Evolutionary conservation across 805 yeast species (phyloP), one percentile per base, ranked within the genome.

Genomic region (Candida hungchunana): DNA sequence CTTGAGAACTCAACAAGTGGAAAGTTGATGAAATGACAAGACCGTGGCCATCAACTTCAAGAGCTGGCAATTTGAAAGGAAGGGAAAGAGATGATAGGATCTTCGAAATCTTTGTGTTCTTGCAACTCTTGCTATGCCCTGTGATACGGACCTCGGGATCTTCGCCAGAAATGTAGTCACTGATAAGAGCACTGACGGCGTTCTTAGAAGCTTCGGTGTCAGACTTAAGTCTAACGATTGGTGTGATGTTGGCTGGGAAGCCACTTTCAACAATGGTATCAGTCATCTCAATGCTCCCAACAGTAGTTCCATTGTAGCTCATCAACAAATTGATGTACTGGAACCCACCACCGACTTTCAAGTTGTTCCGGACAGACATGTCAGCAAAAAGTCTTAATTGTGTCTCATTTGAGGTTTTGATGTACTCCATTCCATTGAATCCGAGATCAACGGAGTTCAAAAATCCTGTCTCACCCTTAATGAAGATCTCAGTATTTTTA

Each of bases 1-100:
- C 63, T 30, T 75, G 77, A 1, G 79, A 71, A 0, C 71, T 59
- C 57, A 77, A 58, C 4, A 78, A 44, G 52, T 78, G 82, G 58
- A 78, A 69, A 0, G 73, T 72, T 5, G 75, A 64, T 12, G 65
- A 69, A 1, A 71, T 34, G 6, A 78, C 55, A 38, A 77, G 77
- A 2, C 72, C 70, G 10, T 48, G 45, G 18, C 34, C 43, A 32
- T 36, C n/a, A n/a, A n/a, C 25, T 6, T 37, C 26, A 17, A 58
- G 40, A 18, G 48, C 46, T 14, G 67, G 67, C 13, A 59, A 18
- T 5, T 34, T 39, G 20, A 68, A 38, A 11, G 53, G 56, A 4
- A 69, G 13, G 0, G 47, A 29, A 8, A 66, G 4, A 0, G 43
- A 36, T 9, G 46, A 41, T 8, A 52, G 48, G 43, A 45, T 59